Evolutionary conservation across 2,329 filamentous ascomycete species (phyloP).

Genomic region (Xylaria sp.): DNA sequence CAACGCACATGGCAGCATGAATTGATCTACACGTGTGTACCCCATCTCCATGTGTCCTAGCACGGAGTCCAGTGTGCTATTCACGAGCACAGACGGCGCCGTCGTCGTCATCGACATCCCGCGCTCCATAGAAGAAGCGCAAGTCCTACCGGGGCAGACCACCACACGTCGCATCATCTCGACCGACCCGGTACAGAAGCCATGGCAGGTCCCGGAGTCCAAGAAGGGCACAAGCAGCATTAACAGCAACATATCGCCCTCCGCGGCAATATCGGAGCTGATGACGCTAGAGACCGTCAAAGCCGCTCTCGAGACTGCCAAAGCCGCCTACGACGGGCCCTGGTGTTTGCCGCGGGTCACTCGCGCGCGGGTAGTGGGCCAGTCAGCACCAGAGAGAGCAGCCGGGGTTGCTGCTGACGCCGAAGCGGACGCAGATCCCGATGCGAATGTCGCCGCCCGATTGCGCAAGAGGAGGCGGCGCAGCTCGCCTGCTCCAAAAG

Average conservation of each 20-base stretch:
- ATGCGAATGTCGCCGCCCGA: conserved; percentile 5
- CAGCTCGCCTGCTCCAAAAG: background rate
- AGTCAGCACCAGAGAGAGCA: background rate
- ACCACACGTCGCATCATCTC: conserved; percentile 43
- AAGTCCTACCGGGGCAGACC: conserved; percentile 42
- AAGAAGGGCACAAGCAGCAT: conserved; percentile 36
- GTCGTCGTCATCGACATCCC: conserved; percentile 64
- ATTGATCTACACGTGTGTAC: background rate
- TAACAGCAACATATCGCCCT: conserved; percentile 32
- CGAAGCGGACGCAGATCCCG: background rate
- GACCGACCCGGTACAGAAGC: conserved; percentile 37
- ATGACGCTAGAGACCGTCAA: conserved; percentile 47
- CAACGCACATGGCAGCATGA: background rate
- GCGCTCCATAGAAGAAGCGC: conserved; percentile 61
- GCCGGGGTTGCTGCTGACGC: background rate
- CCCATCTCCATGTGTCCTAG: background rate
- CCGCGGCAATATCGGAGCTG: conserved; percentile 49
- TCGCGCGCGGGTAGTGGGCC: conserved; percentile 6
- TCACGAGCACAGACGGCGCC: conserved; percentile 44
- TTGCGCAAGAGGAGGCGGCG: conserved; percentile 18
- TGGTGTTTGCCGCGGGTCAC: conserved; percentile 42
- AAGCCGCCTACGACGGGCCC: conserved; percentile 34
- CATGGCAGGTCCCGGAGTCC: conserved; percentile 52
- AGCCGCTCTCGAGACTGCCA: conserved; percentile 39
- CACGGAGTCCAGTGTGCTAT: conserved; percentile 43